A percentile compares a stretch with the other conserved stretches of the same genome.
Evolutionary conservation across 352 stramenopile species (phyloP).

Genomic region (Elongisporangium prolatum): DNA sequence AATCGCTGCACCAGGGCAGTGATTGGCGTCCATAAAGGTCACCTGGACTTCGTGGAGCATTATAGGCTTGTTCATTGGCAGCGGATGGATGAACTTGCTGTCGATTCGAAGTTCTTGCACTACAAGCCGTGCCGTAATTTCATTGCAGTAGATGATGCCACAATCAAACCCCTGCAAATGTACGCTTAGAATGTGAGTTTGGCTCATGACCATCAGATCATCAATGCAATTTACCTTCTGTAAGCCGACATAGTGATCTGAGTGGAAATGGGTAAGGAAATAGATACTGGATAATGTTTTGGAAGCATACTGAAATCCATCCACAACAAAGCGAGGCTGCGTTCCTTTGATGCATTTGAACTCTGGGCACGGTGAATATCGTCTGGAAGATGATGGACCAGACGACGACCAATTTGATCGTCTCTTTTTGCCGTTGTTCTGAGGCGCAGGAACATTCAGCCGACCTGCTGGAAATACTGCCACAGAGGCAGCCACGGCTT

Average conservation of each 20-base stretch:
- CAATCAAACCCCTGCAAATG: conserved; percentile 73
- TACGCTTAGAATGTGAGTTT: background rate
- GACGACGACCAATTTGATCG: conserved; percentile 7
- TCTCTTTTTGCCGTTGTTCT: conserved; percentile 11
- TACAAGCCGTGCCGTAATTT: conserved; percentile 90
- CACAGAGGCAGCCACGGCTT: conserved; percentile 21
- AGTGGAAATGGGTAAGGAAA: conserved; percentile 98
- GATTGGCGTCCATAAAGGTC: conserved; percentile 95
- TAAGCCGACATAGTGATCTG: conserved; percentile 95
- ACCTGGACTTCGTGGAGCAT: conserved; percentile 87
- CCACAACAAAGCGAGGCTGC: conserved; percentile 79
- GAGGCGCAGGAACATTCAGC: background rate
- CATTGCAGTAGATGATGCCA: conserved; percentile 95
- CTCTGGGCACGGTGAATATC: conserved; percentile 42
- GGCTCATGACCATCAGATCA: background rate
- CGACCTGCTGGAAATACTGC: conserved; percentile 7
- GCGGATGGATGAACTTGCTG: conserved; percentile 87
- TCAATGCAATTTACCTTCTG: conserved; percentile 30
- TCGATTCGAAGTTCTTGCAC: conserved; percentile 90
- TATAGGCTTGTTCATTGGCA: conserved; percentile 88
- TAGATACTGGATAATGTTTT: conserved; percentile 83
- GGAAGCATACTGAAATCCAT: conserved; percentile 82
- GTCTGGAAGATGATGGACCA: background rate
- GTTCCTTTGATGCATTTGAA: conserved; percentile 81
- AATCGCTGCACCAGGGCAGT: conserved; percentile 95